Base-by-base conservation (phyloP, 2,329 filamentous ascomycete genomes). In the Fusarium sp. region DNA sequence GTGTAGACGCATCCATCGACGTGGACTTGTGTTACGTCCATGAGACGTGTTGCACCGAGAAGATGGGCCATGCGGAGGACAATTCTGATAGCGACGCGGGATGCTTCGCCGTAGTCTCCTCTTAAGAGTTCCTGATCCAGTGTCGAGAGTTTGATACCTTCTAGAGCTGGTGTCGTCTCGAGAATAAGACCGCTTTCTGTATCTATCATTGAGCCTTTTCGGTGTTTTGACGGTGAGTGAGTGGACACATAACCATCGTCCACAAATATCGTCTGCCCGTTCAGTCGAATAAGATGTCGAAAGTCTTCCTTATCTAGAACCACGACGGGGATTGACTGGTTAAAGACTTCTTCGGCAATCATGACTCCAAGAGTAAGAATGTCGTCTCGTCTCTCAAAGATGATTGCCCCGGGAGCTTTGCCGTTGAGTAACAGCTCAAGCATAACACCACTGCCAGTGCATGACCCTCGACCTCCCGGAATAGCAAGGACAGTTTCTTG, bases 281-380 rank as follows among this genome's bases (percentile, higher is more conserved):
- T 22, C 1, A 62, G 15, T 8, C 30, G 22, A 20, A 76, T 51
- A 6, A 76, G 47, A 22, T 66, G 50, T 5, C 6, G 11, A 47
- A 78, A 75, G 8, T 79, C 70, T 5, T 67, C 64, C 9, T 22
- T 59, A 10, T 15, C 58, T 13, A 84, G 30, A 1, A 77, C 66
- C 3, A 86, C 30, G 1, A 87, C 80, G 0, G 86, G 85, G 11
- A 87, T 83, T 2, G 78, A 79, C 13, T 77, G 80, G 1, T 58
- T 72, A 50, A 87, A 86, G 8, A 87, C 68, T 32, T 82, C 81
- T 22, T 82, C 75, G 0, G 84, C 84, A 8, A 87, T 78, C 48
- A 87, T 79, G 0, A 86, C 84, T 0, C 86, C 85, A 3, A 86
- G 68, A 0, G 85, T 84, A 6, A 87, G 63, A 28, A 87, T 87